These are phyloP conservation scores for Phytophthora sansomeana DNA, from an alignment of 352 stramenopile genomes.

Conservation along the genomic window DNA sequence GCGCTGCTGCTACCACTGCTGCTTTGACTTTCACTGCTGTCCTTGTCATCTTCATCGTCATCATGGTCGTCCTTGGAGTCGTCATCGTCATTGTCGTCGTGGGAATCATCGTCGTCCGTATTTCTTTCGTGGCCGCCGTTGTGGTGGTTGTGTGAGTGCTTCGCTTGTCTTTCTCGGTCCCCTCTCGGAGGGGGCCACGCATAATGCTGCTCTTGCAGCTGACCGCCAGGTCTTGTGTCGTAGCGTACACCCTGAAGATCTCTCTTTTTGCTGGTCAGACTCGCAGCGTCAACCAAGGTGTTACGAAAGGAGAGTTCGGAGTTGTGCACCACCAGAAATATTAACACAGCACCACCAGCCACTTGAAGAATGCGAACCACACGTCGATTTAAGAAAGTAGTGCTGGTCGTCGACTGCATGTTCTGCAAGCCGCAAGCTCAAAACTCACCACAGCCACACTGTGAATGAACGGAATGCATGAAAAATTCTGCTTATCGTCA, in stretches of 20 bases:
- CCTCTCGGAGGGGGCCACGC: neutral
- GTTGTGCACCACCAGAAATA: neutral
- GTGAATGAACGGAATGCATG: too few relatives aligned
- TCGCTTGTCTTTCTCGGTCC: neutral
- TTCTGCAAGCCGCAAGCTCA: neutral
- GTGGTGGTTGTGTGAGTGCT: constrained; percentile 7
- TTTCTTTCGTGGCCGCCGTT: neutral
- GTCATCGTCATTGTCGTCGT: constrained; percentile 13
- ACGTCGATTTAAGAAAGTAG: neutral
- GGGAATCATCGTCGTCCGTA: neutral
- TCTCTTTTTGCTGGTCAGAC: neutral
- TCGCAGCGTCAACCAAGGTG: neutral
- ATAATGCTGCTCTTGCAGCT: constrained; percentile 3
- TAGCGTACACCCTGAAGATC: constrained; percentile 1
- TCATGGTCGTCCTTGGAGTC: constrained; percentile 4
- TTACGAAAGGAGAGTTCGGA: neutral
- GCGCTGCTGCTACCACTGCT: constrained; percentile 10
- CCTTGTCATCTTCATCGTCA: constrained; percentile 13
- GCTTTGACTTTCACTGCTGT: constrained; percentile 9
- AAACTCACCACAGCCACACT: neutral
- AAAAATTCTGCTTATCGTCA: constrained; percentile 7
- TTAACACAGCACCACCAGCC: constrained; percentile 2
- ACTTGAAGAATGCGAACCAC: constrained; percentile 23
- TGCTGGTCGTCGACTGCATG: constrained; percentile 10
- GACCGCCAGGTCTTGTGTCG: neutral